phyloP scores from a whole-genome alignment of 2,329 filamentous ascomycete species.

The Helicocarpus griseus region DNA sequence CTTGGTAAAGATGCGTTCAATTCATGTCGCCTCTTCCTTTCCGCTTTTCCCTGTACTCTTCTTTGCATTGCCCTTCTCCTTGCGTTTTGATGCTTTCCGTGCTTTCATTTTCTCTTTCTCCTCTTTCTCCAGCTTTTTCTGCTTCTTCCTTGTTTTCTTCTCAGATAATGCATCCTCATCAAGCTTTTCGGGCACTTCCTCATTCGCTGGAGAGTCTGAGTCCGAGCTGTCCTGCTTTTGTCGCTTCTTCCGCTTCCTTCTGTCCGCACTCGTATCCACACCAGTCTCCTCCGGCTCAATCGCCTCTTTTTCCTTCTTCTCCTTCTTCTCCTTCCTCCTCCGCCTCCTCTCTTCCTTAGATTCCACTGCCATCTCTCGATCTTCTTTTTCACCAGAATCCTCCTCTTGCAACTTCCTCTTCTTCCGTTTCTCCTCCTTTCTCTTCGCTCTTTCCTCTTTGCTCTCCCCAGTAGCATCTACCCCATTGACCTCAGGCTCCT shows the following conservation, averaged over 20 bases:
- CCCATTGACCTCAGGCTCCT: slow-evolving; percentile 5
- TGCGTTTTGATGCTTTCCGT: slow-evolving; percentile 18
- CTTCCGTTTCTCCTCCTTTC: slow-evolving; percentile 2
- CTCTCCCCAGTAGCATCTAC: background rate
- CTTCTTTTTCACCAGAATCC: slow-evolving; percentile 9
- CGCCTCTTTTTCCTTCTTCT: slow-evolving; percentile 10
- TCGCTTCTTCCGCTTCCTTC: slow-evolving; percentile 9
- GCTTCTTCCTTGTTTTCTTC: slow-evolving; percentile 19
- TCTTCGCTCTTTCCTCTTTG: slow-evolving; percentile 6
- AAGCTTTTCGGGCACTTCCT: slow-evolving; percentile 13
- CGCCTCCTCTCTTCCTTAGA: slow-evolving; percentile 12
- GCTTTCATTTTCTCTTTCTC: slow-evolving; percentile 17
- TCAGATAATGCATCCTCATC: slow-evolving; percentile 5
- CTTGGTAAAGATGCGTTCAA: slow-evolving; percentile 9
- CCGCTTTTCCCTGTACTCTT: slow-evolving; percentile 35
- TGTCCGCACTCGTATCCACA: slow-evolving; percentile 3
- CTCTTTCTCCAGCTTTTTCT: slow-evolving; percentile 21
- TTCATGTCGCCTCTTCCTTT: slow-evolving; percentile 20
- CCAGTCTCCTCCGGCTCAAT: slow-evolving; percentile 2
- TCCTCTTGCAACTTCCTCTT: slow-evolving; percentile 13
- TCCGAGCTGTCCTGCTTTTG: slow-evolving; percentile 5
- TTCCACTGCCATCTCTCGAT: slow-evolving; percentile 14
- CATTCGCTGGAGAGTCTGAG: slow-evolving; percentile 1
- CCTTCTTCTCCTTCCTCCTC: slow-evolving; percentile 8
- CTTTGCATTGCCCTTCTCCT: slow-evolving; percentile 38